A percentile compares a stretch with the other conserved stretches of the same genome.
These are phyloP conservation scores for Setaria viridis DNA, from an alignment of 202 grass and related monocot genomes.

Conservation along the genomic window DNA sequence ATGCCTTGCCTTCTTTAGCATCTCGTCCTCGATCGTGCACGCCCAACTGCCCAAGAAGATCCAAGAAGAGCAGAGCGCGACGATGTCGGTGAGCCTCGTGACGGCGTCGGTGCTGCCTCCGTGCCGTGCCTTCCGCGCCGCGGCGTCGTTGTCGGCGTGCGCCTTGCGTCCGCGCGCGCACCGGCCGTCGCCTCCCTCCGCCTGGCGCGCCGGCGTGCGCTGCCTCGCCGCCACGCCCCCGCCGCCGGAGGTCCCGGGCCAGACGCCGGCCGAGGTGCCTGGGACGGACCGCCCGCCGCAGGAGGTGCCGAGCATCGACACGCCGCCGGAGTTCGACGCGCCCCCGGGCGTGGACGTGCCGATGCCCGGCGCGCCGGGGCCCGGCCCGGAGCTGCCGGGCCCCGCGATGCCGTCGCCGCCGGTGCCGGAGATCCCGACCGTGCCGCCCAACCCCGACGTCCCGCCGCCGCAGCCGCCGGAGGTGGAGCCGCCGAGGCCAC, in stretches of 20 bases:
- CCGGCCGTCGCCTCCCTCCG: not conserved
- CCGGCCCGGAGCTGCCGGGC: slow-evolving; percentile 57
- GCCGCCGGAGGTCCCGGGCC: slow-evolving; percentile 38
- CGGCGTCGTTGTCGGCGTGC: not conserved
- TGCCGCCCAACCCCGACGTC: slow-evolving; percentile 56
- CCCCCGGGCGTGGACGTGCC: slow-evolving; percentile 64
- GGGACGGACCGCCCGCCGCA: not conserved
- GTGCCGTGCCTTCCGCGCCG: slow-evolving; percentile 9
- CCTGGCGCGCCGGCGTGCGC: not conserved
- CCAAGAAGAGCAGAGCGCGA: slow-evolving; percentile 4
- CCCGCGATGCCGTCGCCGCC: slow-evolving; percentile 65
- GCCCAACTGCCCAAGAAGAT: not conserved
- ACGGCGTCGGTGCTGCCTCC: slow-evolving; percentile 26
- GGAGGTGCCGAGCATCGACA: slow-evolving; percentile 58
- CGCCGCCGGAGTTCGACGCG: slow-evolving; percentile 59
- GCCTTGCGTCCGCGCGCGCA: slow-evolving; percentile 5
- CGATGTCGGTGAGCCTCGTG: slow-evolving; percentile 37
- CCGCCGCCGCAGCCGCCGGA: slow-evolving; percentile 39
- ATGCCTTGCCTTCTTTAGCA: not conserved
- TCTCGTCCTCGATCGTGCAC: not conserved
- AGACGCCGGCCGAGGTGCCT: slow-evolving; percentile 21
- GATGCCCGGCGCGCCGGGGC: slow-evolving; percentile 34
- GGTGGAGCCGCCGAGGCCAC: slow-evolving; percentile 26
- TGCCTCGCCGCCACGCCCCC: slow-evolving; percentile 13
- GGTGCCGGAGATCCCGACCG: slow-evolving; percentile 58